These are phyloP conservation scores for Suhomyces coccinellae DNA, from an alignment of 1,139 yeast genomes.

Conservation along the genomic window DNA sequence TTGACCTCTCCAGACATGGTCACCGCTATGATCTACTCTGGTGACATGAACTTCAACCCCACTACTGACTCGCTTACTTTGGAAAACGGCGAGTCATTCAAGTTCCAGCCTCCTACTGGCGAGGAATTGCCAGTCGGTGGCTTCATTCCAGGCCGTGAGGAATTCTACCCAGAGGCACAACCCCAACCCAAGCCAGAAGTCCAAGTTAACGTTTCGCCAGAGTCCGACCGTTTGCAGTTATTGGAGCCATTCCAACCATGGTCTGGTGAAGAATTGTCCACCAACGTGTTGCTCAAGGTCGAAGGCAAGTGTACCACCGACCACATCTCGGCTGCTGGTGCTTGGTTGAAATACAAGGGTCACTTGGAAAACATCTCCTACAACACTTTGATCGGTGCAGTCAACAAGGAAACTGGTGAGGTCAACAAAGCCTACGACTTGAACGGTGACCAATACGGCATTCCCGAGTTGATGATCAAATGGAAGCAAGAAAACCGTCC, in stretches of 20 bases:
- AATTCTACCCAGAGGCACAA: conserved; percentile 80
- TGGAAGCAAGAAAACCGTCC: conserved; percentile 86
- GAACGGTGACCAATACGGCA: conserved; percentile 74
- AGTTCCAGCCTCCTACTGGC: conserved; percentile 70
- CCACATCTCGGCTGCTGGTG: conserved; percentile 98
- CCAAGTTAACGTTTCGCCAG: conserved; percentile 70
- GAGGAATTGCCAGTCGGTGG: conserved; percentile 82
- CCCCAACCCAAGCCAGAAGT: conserved; percentile 76
- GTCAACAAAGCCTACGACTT: conserved; percentile 88
- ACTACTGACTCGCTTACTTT: conserved; percentile 69
- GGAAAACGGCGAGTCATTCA: conserved; percentile 68
- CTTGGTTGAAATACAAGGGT: conserved; percentile 98
- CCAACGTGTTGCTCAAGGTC: conserved; percentile 80
- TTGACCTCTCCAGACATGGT: conserved; percentile 96
- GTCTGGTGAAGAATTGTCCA: conserved; percentile 77
- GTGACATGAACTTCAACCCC: conserved; percentile 88
- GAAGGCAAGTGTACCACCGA: conserved; percentile 99
- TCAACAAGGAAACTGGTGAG: conserved; percentile 93
- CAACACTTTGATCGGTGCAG: conserved; percentile 96
- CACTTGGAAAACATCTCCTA: conserved; percentile 93
- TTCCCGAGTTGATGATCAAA: conserved; percentile 95
- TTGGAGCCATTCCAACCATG: conserved; percentile 87
- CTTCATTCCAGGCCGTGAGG: conserved; percentile 76
- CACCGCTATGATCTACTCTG: conserved; percentile 94
- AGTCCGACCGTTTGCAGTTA: conserved; percentile 66